Percentiles rank a stretch among this genome's conserved stretches.
These are phyloP conservation scores for Thelonectria rubi DNA, from an alignment of 2,329 filamentous ascomycete genomes.

Conservation along the genomic window DNA sequence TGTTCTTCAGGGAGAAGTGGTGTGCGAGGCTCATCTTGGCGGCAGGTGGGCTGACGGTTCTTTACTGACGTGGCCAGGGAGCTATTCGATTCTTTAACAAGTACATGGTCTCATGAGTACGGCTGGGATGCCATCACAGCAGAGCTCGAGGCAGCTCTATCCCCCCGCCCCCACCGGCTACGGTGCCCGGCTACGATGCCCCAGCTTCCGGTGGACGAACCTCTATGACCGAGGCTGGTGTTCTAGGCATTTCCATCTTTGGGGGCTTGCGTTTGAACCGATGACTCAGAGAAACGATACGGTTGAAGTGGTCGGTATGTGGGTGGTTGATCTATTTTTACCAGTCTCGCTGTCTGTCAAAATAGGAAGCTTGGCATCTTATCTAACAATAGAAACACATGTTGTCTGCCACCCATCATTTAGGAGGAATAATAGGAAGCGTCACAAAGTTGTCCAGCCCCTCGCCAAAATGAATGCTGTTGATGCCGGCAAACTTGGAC, in stretches of 20 bases:
- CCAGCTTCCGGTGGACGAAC: slow-evolving; percentile 1
- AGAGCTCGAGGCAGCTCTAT: too few species aligned
- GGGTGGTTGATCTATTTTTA: too few species aligned
- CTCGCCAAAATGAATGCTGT: slow-evolving; percentile 21
- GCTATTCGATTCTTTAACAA: not conserved
- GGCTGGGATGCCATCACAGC: not conserved
- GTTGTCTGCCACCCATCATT: slow-evolving; percentile 1
- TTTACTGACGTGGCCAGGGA: too few species aligned
- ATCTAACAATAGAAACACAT: too few species aligned
- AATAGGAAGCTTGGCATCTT: too few species aligned
- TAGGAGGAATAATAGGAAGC: slow-evolving; percentile 21
- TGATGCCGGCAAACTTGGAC: slow-evolving; percentile 19
- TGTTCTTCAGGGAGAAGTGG: slow-evolving; percentile 20
- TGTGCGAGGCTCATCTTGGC: slow-evolving; percentile 10
- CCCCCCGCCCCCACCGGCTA: slow-evolving; percentile 18
- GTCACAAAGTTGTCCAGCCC: slow-evolving; percentile 22
- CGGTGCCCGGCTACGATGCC: not conserved
- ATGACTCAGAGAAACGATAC: not conserved
- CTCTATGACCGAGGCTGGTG: slow-evolving; percentile 7
- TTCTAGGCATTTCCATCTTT: too few species aligned
- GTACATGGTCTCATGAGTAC: too few species aligned
- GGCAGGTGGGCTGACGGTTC: not conserved
- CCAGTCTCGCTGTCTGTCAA: too few species aligned
- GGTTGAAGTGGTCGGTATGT: too few species aligned
- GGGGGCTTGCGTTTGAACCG: too few species aligned